Percentiles rank a stretch among this genome's conserved stretches.
Conservation (phyloP, 768 basidiomycete genomes). For the Boletus pseudo-olivaceus region DNA sequence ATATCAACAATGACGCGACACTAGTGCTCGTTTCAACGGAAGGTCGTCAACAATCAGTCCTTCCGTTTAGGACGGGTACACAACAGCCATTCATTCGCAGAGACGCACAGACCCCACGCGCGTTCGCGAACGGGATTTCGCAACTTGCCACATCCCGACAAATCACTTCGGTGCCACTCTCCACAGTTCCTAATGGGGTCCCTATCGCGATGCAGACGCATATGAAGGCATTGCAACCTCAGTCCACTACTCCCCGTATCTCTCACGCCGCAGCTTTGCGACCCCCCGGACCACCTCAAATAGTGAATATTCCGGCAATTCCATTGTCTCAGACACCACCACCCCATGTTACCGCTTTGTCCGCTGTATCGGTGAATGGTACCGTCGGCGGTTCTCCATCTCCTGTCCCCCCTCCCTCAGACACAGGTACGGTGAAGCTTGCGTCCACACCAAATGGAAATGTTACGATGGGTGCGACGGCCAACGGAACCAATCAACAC, state of each 20-base stretch:
- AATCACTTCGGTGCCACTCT: constrained; percentile 20
- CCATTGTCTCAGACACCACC: constrained; percentile 34
- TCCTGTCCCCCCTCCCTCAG: constrained; percentile 40
- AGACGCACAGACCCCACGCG: constrained; percentile 23
- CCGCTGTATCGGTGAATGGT: constrained; percentile 32
- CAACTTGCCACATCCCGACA: constrained; percentile 23
- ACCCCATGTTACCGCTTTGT: constrained; percentile 26
- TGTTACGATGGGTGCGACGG: constrained; percentile 28
- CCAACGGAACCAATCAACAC: constrained; percentile 28
- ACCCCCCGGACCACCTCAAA: constrained; percentile 36
- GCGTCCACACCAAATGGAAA: constrained; percentile 17
- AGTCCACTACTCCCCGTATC: constrained; percentile 52
- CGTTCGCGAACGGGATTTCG: constrained; percentile 25
- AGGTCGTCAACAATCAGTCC: constrained; percentile 47
- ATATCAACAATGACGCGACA: constrained; percentile 49
- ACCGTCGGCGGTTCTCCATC: constrained; percentile 28
- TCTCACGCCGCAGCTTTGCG: constrained; percentile 40
- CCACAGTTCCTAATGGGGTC: constrained; percentile 39
- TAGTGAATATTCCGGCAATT: constrained; percentile 30
- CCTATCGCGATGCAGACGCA: constrained; percentile 60
- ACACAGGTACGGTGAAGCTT: constrained; percentile 36
- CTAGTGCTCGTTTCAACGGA: constrained; percentile 42
- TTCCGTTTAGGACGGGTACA: constrained; percentile 44
- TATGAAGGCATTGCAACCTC: constrained; percentile 57
- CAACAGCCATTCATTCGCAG: constrained; percentile 29